Evolutionary conservation across 768 basidiomycete genomes (phyloP).

Genomic region (Chalciporus chontae): DNA sequence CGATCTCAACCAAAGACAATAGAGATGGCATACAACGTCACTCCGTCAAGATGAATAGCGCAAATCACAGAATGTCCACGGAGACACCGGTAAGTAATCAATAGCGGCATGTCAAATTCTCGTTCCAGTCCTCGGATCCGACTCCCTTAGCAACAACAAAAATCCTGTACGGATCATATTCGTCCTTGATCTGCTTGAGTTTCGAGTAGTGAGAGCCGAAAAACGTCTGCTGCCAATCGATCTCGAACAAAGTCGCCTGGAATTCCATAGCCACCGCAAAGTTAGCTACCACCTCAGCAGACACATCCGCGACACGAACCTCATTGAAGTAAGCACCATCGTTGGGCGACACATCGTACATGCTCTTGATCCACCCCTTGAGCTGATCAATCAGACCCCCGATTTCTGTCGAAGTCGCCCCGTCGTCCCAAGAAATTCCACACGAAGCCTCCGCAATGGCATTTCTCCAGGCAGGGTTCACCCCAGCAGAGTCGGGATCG

Average conservation of each 20-base stretch:
- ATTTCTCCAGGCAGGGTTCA: slow-evolving; percentile 48
- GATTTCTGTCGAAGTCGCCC: slow-evolving; percentile 12
- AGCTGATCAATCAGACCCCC: slow-evolving; percentile 6
- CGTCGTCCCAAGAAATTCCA: slow-evolving; percentile 19
- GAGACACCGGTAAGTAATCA: background rate
- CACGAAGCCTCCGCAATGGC: slow-evolving; percentile 22
- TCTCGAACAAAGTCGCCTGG: slow-evolving; percentile 43
- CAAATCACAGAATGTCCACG: too few relatives aligned
- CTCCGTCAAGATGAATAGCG: background rate
- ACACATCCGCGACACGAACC: slow-evolving; percentile 22
- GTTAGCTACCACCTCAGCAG: background rate
- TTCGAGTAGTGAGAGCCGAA: slow-evolving; percentile 43
- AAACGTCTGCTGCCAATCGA: slow-evolving; percentile 40
- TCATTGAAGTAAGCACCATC: slow-evolving; percentile 49
- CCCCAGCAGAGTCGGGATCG: slow-evolving; percentile 36
- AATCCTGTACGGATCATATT: slow-evolving; percentile 42
- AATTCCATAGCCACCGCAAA: background rate
- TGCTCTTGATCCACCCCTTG: slow-evolving; percentile 2
- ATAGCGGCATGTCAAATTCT: slow-evolving; percentile 20
- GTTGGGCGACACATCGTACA: slow-evolving; percentile 28
- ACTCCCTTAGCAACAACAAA: slow-evolving; percentile 48
- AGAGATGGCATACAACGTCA: too few relatives aligned
- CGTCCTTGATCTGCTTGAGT: slow-evolving; percentile 41
- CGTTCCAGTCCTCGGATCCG: slow-evolving; percentile 50
- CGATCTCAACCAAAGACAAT: too few relatives aligned